Base-by-base conservation (phyloP, 2,329 filamentous ascomycete species). In the Dactylella cylindrospora region DNA sequence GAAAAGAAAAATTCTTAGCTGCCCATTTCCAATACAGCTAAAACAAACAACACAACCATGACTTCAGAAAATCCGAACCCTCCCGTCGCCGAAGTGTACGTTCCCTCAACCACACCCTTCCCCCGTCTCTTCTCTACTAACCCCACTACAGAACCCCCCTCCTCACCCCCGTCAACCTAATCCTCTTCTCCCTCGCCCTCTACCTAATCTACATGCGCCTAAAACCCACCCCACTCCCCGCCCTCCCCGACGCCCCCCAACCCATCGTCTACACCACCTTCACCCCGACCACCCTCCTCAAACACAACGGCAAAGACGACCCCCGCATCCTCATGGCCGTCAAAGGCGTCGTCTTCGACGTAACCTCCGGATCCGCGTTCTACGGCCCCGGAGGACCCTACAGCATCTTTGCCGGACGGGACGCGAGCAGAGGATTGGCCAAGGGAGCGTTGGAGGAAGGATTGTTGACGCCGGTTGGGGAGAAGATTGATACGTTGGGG, bases 321-420 rank as follows among this genome's bases (percentile, higher is more conserved):
- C 77, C 76, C 67, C 88, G 88, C 43, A 88, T 97, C 53, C 95
- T 88, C 74, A 81, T 98, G 41, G 87, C 89, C n/a, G 90, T 97
- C 13, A 86, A 89, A 33, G 90, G 93, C 46, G 84, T 83, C 44
- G 85, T 97, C 66, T 97, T 96, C 72, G 93, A 98, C 72, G 91
- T 97, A 19, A 83, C 84, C 0, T 62, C 57, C 10, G 91, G 93
- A 19, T 82, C 85, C 70, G 90, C 94, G 77, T 97, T 97, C 74
- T 98, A 98, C 75, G 93, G 93, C 3, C 93, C 93, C 15, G 90
- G 90, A 9, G 91, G 91, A 0, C 90, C 91, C 1, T 98, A 98
- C 73, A 84, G 85, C 73, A 97, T 97, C 76, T 98, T 98, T 71
- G 93, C 93, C 0, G 93, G 93, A 0, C 79, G 90, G 31, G 93